Evolutionary conservation across 208 protist genomes (phyloP), one percentile per base, ranked within the genome.

Genomic region (Phytomonas sp.): DNA sequence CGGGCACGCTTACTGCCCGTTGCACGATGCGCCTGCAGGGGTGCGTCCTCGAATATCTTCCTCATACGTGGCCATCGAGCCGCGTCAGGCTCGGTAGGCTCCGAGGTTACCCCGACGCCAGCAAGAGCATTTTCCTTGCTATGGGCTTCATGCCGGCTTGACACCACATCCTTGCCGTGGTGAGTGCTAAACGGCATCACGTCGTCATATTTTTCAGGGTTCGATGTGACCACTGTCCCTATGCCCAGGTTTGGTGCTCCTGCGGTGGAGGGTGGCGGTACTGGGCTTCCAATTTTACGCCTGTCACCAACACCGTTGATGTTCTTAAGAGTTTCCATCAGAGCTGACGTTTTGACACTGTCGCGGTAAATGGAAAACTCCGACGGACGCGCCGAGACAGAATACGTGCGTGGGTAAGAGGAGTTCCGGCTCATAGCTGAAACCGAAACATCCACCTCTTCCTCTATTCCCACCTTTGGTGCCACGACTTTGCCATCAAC

Each of bases 331-430:
- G 46, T 56, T 56, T 56, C 46, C 46, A 56, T 7, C 0, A 56
- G 46, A 56, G 34, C 67, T 26, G 62, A 60, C 34, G 46, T 34
- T 53, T 60, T 63, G 37, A 46, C 70, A 60, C 83, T 89, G 59
- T 94, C 88, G 32, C 85, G 79, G 68, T 88, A 88, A 66, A 91
- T 91, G 36, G 82, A 83, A 75, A 91, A 94, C 33, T 83, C 87
- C 6, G 88, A 91, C 46, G 74, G 79, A 13, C 82, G 71, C 43
- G 72, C 80, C 31, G 84, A 82, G 30, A 63, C 73, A 17, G 76
- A 73, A 17, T 74, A 68, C 20, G 76, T 56, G 20, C 46, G 46
- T 43, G 26, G 17, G 9, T 43, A 70, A 15, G 37, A 70, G 26
- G 46, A 62, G 9, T 33, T 56, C 37, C 36, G 37, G 60, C 60